Evolutionary conservation across 2,329 filamentous ascomycete species (phyloP).

Genomic region (Tolypocladium ophioglossoides): DNA sequence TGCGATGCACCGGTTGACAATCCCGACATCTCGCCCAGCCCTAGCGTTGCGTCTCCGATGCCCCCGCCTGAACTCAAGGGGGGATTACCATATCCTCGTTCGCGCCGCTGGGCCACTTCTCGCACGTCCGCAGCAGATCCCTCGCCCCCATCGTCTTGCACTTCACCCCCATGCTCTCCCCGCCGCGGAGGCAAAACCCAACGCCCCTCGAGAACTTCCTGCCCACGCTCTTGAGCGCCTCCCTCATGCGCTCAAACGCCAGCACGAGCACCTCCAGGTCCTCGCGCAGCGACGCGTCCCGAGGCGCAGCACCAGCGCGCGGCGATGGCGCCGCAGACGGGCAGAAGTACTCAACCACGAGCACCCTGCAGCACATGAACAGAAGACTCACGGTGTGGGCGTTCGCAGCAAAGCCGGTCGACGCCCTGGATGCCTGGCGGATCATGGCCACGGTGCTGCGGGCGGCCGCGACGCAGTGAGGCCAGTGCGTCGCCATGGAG

Average conservation of each 20-base stretch:
- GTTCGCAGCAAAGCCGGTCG: constrained; percentile 7
- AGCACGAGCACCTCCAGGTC: constrained; percentile 12
- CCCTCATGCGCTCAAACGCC: constrained; percentile 7
- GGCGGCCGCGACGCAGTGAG: constrained; percentile 11
- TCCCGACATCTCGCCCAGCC: no score
- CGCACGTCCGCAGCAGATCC: constrained; percentile 9
- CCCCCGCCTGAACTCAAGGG: not conserved
- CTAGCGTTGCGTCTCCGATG: not conserved
- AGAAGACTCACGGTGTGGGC: constrained; percentile 9
- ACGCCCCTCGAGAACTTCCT: constrained; percentile 12
- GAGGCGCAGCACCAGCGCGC: not conserved
- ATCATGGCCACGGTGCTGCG: constrained; percentile 8
- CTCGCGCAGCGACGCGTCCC: constrained; percentile 7
- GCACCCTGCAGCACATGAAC: constrained; percentile 8
- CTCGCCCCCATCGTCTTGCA: constrained; percentile 8
- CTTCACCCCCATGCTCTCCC: constrained; percentile 2
- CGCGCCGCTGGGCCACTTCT: constrained; percentile 6
- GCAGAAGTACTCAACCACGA: constrained; percentile 11
- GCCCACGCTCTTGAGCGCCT: constrained; percentile 7
- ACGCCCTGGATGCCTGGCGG: constrained; percentile 8
- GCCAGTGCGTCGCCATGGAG: constrained; percentile 10
- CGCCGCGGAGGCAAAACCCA: constrained; percentile 8
- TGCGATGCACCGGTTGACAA: no score
- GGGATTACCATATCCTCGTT: not conserved
- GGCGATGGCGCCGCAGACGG: not conserved